Evolutionary conservation across 192 early-diverging fungal genomes (phyloP).

Genomic region (Dispira parvispora): DNA sequence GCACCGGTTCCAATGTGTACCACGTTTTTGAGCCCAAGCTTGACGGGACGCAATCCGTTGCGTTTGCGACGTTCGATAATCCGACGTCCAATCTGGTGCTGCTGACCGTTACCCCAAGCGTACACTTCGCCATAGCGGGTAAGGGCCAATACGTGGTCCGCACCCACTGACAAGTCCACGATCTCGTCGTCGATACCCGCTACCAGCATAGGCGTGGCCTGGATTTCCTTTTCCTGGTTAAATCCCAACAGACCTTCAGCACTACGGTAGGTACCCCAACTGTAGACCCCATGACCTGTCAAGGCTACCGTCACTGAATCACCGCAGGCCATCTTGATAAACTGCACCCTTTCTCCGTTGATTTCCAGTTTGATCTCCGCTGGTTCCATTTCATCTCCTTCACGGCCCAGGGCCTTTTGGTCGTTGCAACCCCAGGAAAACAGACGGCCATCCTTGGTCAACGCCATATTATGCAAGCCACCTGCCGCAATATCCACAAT

Average conservation of each 20-base stretch:
- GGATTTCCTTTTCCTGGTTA: constrained; percentile 41
- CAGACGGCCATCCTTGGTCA: constrained; percentile 52
- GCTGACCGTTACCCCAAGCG: constrained; percentile 81
- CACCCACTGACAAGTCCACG: constrained; percentile 62
- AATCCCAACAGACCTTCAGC: constrained; percentile 78
- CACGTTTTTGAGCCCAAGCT: constrained; percentile 37
- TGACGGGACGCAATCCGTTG: constrained; percentile 38
- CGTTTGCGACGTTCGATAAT: constrained; percentile 54
- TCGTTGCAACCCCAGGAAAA: constrained; percentile 97
- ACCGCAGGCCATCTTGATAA: constrained; percentile 67
- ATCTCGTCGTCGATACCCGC: constrained; percentile 38
- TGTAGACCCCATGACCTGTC: constrained; percentile 63
- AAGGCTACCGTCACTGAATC: constrained; percentile 72
- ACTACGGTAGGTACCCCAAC: constrained; percentile 75
- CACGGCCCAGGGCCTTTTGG: constrained; percentile 65
- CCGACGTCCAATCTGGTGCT: constrained; percentile 73
- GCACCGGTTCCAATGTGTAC: constrained; percentile 53
- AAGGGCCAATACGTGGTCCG: constrained; percentile 71
- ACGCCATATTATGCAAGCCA: constrained; percentile 74
- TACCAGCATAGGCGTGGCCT: constrained; percentile 38
- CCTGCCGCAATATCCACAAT: constrained; percentile 71
- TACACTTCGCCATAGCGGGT: constrained; percentile 56
- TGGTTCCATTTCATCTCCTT: constrained; percentile 44
- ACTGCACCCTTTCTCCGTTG: constrained; percentile 51
- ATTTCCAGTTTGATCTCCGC: constrained; percentile 45